Evolutionary conservation across 345 rosid genomes (phyloP), one percentile per base, ranked within the genome.

Genomic region (Heritiera littoralis): DNA sequence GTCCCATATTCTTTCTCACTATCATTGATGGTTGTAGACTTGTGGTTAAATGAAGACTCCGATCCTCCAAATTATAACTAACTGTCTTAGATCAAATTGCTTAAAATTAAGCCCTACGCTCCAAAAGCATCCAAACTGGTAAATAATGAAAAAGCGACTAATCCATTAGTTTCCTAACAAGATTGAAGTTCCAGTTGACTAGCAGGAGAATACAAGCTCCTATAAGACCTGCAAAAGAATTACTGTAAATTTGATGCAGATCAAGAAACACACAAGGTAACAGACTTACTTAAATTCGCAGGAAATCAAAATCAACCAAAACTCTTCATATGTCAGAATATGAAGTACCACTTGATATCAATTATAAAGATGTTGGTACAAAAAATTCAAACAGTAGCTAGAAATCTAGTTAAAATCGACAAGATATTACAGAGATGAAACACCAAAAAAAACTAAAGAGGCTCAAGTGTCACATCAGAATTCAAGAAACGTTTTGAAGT

Each of bases 1-100:
- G 90, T 54, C 88, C 88, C 93, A 91, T 83, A 77, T 35, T 80
- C 49, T 80, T 89, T 76, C 83, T 83, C 70, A 65, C 86, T 65
- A 81, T 82, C 86, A 85, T 78, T 48, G 43, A 54, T n/a, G 20
- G 58, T 63, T 43, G 3, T 35, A 35, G 38, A 35, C 38, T 35
- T 35, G 58, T 12, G 49, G 71, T 23, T 48, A 80, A 83, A 79
- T 64, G 49, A 79, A 46, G 40, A 59, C 10, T 72, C 72, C 2
- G 0, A 67, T 23, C 75, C 52, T n/a, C 69, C 61, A 7, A 82
- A 54, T 43, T 14, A 51, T 3, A 13, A 51, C 20, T 15, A 52
- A 65, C 23, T 52, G 28, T 9, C 23, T 38, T 30, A 35, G 20
- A 14, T 38, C 20, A 54, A 35, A 51, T 30, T 54, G 72, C 58